Evolutionary conservation across 1,284 basidiomycete genomes (phyloP), one percentile per base, ranked within the genome.

Genomic region (Hymenochaete sp.): DNA sequence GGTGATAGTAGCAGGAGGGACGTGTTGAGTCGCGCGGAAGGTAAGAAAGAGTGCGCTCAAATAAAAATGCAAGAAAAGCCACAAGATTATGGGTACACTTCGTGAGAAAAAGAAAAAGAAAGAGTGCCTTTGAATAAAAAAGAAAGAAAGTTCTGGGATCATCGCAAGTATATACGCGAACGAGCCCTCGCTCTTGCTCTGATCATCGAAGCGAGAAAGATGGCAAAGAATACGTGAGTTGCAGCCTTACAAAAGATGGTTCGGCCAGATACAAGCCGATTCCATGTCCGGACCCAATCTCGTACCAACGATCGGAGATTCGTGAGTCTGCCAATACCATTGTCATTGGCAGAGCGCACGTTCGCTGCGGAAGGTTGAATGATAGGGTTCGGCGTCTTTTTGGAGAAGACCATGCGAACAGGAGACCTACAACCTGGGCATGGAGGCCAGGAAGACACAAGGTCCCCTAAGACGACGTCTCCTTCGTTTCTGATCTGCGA

Each of bases 341-440:
- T n/a, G n/a, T n/a, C n/a, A n/a, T n/a, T n/a, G n/a, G n/a, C n/a
- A 16, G 13, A n/a, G 32, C 13, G 32, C 5, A 5, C 8, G 13
- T n/a, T 35, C 4, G 14, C 32, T 19, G 21, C 32, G 5, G 13
- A 5, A 16, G 21, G 14, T 8, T n/a, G 21, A 4, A n/a, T 19
- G 21, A 16, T 35, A n/a, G 14, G 32, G 8, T 16, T n/a, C 13
- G 21, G 21, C 5, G 32, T 19, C 21, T 35, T 31, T 22, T 41
- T 46, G 5, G 53, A 46, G 38, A 51, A 55, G 26, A 44, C 44
- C 22, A 55, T 38, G n/a, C 52, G 44, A 11, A 56, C 53, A 2
- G 53, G 44, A 6, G 53, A 54, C 13, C 54, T 41, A 25, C 54
- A 56, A 5, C 49, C 54, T 16, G 54, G 54, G 45, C 54, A 56